Percentiles rank a stretch among this genome's conserved stretches.
phyloP scores from a whole-genome alignment of 768 basidiomycete genomes.

The Pleurotus sapidus region DNA sequence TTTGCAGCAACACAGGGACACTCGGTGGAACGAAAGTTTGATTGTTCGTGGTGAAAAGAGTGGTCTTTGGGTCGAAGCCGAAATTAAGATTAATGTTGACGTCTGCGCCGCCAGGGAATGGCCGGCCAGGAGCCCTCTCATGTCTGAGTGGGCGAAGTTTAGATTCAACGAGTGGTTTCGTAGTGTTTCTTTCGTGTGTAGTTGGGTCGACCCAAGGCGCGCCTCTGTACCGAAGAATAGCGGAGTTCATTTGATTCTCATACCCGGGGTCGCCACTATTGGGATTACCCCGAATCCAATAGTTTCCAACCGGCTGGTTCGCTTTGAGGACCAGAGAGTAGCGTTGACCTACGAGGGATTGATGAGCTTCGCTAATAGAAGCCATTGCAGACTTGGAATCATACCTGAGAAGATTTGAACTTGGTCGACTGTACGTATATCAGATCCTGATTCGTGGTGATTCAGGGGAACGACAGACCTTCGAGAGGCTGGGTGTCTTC shows the following conservation, averaged over 20 bases:
- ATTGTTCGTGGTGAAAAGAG: conserved; percentile 28
- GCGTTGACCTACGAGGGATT: conserved; percentile 32
- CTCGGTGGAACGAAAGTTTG: conserved; percentile 25
- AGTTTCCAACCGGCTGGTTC: conserved; percentile 22
- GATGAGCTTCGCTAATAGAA: neutral
- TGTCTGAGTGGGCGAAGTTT: conserved; percentile 17
- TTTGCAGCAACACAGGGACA: conserved; percentile 43
- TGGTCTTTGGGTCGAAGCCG: neutral
- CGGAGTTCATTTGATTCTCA: conserved; percentile 33
- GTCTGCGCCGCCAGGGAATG: conserved; percentile 17
- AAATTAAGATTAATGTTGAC: neutral
- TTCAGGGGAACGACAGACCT: neutral
- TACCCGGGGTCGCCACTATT: conserved; percentile 22
- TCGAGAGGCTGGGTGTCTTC: conserved; percentile 23
- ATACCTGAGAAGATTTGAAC: neutral
- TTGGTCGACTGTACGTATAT: neutral
- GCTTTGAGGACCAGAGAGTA: conserved; percentile 34
- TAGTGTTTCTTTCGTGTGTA: conserved; percentile 12
- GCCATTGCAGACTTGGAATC: neutral
- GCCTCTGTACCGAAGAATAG: conserved; percentile 37
- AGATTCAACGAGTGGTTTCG: conserved; percentile 24
- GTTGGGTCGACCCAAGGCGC: conserved; percentile 26
- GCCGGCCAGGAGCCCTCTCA: conserved; percentile 25
- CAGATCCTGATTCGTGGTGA: too few relatives aligned
- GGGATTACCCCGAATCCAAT: conserved; percentile 29